Evolutionary conservation across 2,329 filamentous ascomycete genomes (phyloP), one percentile per base, ranked within the genome.

Genomic region (Epichloe gansuensis): DNA sequence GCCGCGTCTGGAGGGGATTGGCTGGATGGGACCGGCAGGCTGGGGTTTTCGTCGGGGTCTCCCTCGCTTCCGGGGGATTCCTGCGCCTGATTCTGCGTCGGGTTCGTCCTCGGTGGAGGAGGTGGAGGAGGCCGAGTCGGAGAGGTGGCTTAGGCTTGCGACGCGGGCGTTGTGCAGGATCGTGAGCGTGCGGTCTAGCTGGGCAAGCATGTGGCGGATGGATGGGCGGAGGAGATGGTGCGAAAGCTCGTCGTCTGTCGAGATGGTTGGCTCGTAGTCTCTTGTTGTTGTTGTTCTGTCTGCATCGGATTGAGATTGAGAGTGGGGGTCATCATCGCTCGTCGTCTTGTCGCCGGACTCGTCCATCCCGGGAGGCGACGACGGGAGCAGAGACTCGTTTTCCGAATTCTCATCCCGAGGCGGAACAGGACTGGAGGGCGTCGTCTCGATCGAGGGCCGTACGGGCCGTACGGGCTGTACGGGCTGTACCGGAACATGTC

Each of bases 181-280:
- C 34, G 74, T 71, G 5, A 95, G 75, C 0, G 91, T 74, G 5
- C 72, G 66, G 59, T 96, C 88, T 1, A 95, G 63, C 38, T 81
- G 78, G 1, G 74, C 68, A 8, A 95, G 72, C 15, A 90, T 76
- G 57, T 87, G 83, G n/a, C 82, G 75, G 11, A 86, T 75, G 0
- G 80, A 75, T 0, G 89, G 87, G 0, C 76, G 75, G 15, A 95
- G 70, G 5, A 94, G 71, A 2, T 67, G 64, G 53, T 76, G 71
- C 0, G 87, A 86, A 47, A 73, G 64, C 2, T 85, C 81, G 57
- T 95, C 89, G 59, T 95, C 84, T 1, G 80, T 76, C 7, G 85
- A 76, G 5, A 87, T 67, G 2, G 75, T 71, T 0, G 85, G 80
- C 11, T 66, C 64, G 36, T 71, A 69, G 63, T 64, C 49, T 5